Base-by-base conservation (phyloP, 2,329 filamentous ascomycete species). In the Sclerotinia glacialis region DNA sequence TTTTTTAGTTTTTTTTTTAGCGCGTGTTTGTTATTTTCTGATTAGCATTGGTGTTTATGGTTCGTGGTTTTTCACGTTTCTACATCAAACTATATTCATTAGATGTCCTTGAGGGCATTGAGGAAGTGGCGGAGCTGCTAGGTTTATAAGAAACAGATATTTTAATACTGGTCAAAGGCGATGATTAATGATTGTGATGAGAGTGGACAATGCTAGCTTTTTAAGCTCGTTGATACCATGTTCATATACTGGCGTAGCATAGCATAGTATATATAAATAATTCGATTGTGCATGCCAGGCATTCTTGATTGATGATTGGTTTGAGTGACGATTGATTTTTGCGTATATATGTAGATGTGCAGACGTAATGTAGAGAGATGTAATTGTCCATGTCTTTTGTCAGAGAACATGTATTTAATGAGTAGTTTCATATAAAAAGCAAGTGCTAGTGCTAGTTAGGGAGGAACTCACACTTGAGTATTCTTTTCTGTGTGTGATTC, bases 31-130 rank as follows among this genome's bases (percentile, higher is more conserved):
- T 31, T 68, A 60, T 62, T 71, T 73, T 71, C 63, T 69, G 72
- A 69, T 71, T 72, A 75, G 74, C 74, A 75, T 75, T 67, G 74
- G 74, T 76, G 74, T 75, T 61, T 74, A 65, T 72, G 73, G 71
- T 68, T 73, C 44, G 58, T 61, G 68, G 64, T 67, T 69, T 40
- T 71, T 69, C 62, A 69, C 67, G 69, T 67, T 70, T 72, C 49
- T 68, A 66, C 67, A 67, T 65, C 67, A 55, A 68, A 64, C 46
- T 42, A 46, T 67, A 49, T 67, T 65, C 23, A 56, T n/a, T 12
- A 4, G n/a, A 31, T 50, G 42, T 50, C 14, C 26, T 47, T 50
- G 31, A 53, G 18, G 52, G 40, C 34, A 47, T 46, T 12, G 12
- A 16, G 16, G 60, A 56, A 28, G 49, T 58, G 52, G 60, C 47